Evolutionary conservation across 1,284 basidiomycete genomes (phyloP), one percentile per base, ranked within the genome.

Genomic region (Austroboletus novae-zelandiae): DNA sequence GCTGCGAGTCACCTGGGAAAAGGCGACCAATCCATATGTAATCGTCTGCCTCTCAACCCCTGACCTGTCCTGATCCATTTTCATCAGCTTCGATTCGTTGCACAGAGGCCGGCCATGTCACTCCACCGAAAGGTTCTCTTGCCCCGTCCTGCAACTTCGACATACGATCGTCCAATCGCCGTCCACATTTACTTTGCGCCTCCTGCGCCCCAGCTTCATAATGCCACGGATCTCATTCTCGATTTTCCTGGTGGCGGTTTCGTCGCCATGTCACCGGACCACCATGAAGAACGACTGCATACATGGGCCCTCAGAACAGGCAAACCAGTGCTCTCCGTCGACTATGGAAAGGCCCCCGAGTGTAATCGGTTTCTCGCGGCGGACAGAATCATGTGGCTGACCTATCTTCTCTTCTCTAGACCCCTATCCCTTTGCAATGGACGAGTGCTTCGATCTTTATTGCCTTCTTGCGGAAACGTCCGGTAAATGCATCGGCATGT

Each of bases 161-260:
- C 79, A 6, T 90, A 92, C 53, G 79, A 80, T 43, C 84, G 88
- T 35, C 93, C 95, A 5, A 88, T 96, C 56, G 87, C 85, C 34
- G 86, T 81, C 0, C 88, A 87, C 74, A 74, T 99, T 10, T 98
- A 90, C 74, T 98, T 92, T 70, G 75, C 84, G 43, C 84, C 83
- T 6, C 78, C 83, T 10, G 84, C 86, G 55, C 70, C 74, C 15
- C 81, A 90, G 55, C 76, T 98, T 32, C 74, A 75, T 30, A 74
- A 79, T 39, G 75, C 84, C 5, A 89, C 83, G 14, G 91, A 96
- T 57, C 75, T 98, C 18, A 85, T 97, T 42, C 73, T 97, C 25
- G 96, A 99, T 67, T 87, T 93, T 56, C 94, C 95, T 18, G 96
- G 96, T 8, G 96, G 96, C 9, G 96, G 96, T 0, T 98, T 98